Conservation (phyloP, 441 rosid genomes). For the Breynia disticha region DNA sequence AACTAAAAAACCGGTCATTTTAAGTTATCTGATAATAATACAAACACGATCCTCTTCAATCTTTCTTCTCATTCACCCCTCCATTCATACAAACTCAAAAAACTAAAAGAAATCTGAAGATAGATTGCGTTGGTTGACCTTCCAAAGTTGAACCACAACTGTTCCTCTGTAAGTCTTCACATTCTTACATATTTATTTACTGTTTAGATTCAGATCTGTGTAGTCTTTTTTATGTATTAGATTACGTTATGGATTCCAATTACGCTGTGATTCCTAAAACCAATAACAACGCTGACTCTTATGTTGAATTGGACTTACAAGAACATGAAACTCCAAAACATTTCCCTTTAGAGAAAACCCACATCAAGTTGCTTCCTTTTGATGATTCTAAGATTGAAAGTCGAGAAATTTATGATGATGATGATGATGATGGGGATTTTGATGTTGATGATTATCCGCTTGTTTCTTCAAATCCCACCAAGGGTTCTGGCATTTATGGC, state of each 20-base stretch:
- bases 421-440: conserved; percentile 27
- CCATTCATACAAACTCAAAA: background rate
- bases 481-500: conserved; percentile 61
- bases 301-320: conserved; percentile 47
- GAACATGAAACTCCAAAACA: conserved; percentile 19
- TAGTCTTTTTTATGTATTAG: background rate
- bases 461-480: conserved; percentile 17
- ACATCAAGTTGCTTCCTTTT: conserved; percentile 27
- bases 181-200: background rate
- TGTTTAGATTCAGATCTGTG: background rate
- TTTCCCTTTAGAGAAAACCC: conserved; percentile 19
- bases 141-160: background rate
- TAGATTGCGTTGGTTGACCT: background rate
- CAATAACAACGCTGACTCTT: conserved; percentile 11
- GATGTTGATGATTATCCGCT: conserved; percentile 35
- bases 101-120: background rate
- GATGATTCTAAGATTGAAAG: conserved; percentile 25
- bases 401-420: conserved; percentile 17
- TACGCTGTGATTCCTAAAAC: conserved; percentile 58
- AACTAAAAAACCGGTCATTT: background rate
- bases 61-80: background rate
- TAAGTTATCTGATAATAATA: too few species aligned
- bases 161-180: background rate
- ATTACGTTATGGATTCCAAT: conserved; percentile 48
- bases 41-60: background rate